Evolutionary conservation across 2,329 filamentous ascomycete species (phyloP).

Genomic region (Dryadomyces sulphureus): DNA sequence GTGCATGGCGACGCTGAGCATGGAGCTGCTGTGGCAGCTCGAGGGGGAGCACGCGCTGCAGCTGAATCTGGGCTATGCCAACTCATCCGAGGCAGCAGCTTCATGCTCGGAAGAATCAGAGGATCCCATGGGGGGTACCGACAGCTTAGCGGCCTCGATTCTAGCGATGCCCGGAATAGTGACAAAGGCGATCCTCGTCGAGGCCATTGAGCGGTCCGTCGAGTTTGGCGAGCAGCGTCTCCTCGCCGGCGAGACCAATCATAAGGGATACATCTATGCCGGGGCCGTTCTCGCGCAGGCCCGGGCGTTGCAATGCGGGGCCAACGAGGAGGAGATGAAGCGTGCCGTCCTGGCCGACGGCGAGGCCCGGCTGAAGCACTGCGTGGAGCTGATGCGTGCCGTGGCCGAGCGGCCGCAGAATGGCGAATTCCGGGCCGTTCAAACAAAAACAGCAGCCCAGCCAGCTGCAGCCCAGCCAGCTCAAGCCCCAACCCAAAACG

Average conservation of each 20-base stretch:
- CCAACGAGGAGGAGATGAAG: constrained; percentile 19
- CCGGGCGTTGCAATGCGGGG: constrained; percentile 22
- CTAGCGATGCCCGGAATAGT: constrained; percentile 10
- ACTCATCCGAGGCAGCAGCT: no score
- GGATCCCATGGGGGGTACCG: no score
- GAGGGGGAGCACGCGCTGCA: constrained; percentile 23
- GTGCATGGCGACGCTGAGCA: constrained; percentile 24
- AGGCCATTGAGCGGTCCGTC: constrained; percentile 8
- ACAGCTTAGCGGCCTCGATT: constrained; percentile 1
- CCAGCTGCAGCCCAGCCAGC: no score
- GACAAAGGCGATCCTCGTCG: constrained; percentile 7
- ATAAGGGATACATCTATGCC: constrained; percentile 34
- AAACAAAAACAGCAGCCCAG: no score
- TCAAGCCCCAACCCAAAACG: no score
- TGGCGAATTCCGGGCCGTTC: no score
- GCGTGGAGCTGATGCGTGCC: constrained; percentile 20
- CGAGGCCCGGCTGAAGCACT: constrained; percentile 19
- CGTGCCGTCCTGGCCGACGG: constrained; percentile 21
- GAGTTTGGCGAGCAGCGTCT: constrained; percentile 7
- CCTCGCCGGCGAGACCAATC: constrained; percentile 29
- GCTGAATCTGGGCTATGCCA: constrained; percentile 10
- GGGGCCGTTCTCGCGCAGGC: constrained; percentile 25
- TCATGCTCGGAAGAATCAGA: no score
- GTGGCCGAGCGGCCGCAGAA: constrained; percentile 7
- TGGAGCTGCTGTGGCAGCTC: constrained; percentile 30